These are phyloP conservation scores for Curvularia spicifera DNA, from an alignment of 2,329 filamentous ascomycete species.

Conservation along the genomic window DNA sequence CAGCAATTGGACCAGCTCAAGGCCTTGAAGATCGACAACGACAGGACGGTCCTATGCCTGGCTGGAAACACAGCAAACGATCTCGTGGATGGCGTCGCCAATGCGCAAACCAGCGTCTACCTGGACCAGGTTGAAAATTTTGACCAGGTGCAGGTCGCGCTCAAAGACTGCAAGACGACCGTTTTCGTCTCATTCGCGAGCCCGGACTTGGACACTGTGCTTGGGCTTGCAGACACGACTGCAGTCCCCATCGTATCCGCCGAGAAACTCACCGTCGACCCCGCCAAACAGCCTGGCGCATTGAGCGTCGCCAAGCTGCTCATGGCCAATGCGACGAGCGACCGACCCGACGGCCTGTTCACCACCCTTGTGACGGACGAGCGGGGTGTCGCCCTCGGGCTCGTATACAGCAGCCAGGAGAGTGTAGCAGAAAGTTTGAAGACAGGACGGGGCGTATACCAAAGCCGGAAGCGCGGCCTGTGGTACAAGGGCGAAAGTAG, in stretches of 20 bases:
- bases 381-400: constrained; percentile 78
- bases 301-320: constrained; percentile 75
- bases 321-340: constrained; percentile 76
- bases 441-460: constrained; percentile 86
- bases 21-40: constrained; percentile 59
- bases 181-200: constrained; percentile 59
- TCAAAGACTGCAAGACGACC: constrained; percentile 58
- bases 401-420: constrained; percentile 93
- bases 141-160: constrained; percentile 53
- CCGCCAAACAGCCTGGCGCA: constrained; percentile 62
- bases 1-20: constrained; percentile 68
- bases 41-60: constrained; percentile 64
- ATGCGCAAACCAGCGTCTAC: constrained; percentile 55
- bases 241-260: constrained; percentile 77
- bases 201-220: constrained; percentile 49
- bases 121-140: constrained; percentile 53
- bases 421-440: constrained; percentile 86
- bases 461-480: constrained; percentile 91
- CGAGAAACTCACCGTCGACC: constrained; percentile 69
- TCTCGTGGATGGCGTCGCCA: constrained; percentile 49
- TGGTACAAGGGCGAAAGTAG: constrained; percentile 98
- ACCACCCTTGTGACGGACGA: constrained; percentile 93
- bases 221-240: constrained; percentile 53
- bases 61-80: constrained; percentile 52
- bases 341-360: constrained; percentile 82